Evolutionary conservation across 1,139 yeast species (phyloP), one percentile per base, ranked within the genome.

Genomic region (Nakaseomyces delphensis): DNA sequence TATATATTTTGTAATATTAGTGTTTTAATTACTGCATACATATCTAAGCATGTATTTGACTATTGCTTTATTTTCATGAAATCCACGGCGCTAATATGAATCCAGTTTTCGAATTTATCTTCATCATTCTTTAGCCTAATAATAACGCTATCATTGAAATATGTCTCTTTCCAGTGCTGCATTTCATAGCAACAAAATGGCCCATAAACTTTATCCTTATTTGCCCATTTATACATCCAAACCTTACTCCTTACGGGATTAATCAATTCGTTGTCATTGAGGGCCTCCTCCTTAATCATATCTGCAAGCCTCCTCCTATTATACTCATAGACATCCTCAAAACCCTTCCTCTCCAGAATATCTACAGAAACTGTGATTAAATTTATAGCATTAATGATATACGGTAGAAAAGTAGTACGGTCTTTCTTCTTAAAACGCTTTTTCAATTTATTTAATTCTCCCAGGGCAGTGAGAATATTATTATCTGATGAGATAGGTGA

Each of bases 141-240:
- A 1, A 51, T 39, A 4, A 52, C 62, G n/a, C 43, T 47, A 28
- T 48, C 48, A 7, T 50, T 42, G 32, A 59, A 59, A 43, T 56
- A 57, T 3, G 49, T 47, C 2, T 48, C 43, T 43, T 58, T 57
- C 63, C 63, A 59, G 42, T 52, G 49, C 29, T 56, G 56, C 63
- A 59, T 59, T 42, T 59, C 60, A 42, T 54, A 54, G 35, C 52
- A 53, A 2, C 61, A 45, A 40, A 47, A 52, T 10, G 36, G 33
- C 15, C 50, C 50, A 33, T 55, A 49, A n/a, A 42, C 28, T 5
- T 37, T 41, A 2, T 42, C 28, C 19, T 50, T 48, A 4, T 42
- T 41, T 3, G 53, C 20, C 63, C 63, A 58, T 44, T 52, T 57
- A 41, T 55, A 59, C 27, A 46, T 33, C 63, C 63, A 59, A 9